These are phyloP conservation scores for Cyclotella baltica DNA, from an alignment of 108 stramenopile species.

Conservation along the genomic window DNA sequence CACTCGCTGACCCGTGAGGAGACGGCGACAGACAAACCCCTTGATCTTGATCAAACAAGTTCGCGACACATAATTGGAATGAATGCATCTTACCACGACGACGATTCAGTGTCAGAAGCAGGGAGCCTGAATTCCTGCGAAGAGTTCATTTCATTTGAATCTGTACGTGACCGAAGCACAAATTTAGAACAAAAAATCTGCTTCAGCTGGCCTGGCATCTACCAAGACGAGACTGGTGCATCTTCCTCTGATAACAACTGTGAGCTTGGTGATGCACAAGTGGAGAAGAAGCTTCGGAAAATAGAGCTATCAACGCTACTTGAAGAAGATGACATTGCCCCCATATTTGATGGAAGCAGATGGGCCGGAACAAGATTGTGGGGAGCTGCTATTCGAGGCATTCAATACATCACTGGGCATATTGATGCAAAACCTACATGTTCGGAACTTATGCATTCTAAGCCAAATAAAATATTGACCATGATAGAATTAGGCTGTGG, in stretches of 20 bases:
- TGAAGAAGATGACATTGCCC: conserved; percentile 69
- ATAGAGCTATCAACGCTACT: conserved; percentile 69
- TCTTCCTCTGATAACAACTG: neutral
- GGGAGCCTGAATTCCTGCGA: conserved; percentile 18
- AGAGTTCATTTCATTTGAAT: conserved; percentile 40
- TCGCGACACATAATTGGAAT: no score
- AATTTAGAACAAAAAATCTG: conserved; percentile 32
- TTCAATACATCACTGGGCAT: conserved; percentile 63
- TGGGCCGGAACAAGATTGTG: conserved; percentile 91
- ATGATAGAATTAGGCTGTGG: conserved; percentile 87
- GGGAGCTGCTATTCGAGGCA: conserved; percentile 75
- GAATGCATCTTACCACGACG: neutral
- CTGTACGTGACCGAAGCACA: conserved; percentile 29
- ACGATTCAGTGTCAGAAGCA: neutral
- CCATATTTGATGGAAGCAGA: conserved; percentile 83
- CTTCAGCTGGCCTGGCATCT: conserved; percentile 47
- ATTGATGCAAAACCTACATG: conserved; percentile 11
- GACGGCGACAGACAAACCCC: no score
- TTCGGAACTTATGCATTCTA: neutral
- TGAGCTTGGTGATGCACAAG: neutral
- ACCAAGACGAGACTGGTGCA: conserved; percentile 10
- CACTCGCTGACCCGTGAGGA: no score
- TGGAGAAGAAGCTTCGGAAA: conserved; percentile 15
- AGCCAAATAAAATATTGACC: conserved; percentile 19
- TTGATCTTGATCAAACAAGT: no score